Base-by-base conservation (phyloP, 352 stramenopile genomes). In the Phytophthora kernoviae region DNA sequence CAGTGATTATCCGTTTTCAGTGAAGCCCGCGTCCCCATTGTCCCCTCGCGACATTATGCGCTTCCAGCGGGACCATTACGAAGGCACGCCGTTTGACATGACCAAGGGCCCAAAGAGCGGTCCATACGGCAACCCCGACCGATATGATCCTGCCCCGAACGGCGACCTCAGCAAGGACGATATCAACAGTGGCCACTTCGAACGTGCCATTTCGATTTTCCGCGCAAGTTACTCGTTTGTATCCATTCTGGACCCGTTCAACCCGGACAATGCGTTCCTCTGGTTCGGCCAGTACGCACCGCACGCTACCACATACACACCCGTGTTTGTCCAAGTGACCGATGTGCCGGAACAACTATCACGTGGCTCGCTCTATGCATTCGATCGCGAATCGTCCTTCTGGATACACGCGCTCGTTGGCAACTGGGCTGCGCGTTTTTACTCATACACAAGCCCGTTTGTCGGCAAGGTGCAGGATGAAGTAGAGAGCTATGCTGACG, bases 201-300 rank as follows among this genome's bases (percentile, higher is more conserved):
- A 98, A 62, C 88, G 95, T 20, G 77, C 90, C 1, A 98, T 98
- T 66, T 98, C 92, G 2, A 89, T 98, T 30, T 98, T 97, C 70
- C 88, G 93, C 18, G 90, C 93, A 9, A 92, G 77, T 22, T 98
- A 98, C 81, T 92, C 82, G 44, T 93, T 92, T 54, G 79, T 95
- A 18, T 86, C 84, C 5, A 73, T 93, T 22, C 42, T 87, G 36
- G 73, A 95, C 51, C 64, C 75, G 1, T 42, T 65, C 22, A 86
- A 91, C 43, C 18, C 68, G 5, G 79, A 92, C 70, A 77, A 86
- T 20, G 79, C 77, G 1, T 84, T 81, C 54, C 50, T 95, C 12
- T 95, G 86, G 86, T 96, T 97, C 61, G 89, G 89, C 12, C 91
- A 96, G 75, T 97, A 97, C 59, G 91, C 91, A 2, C 84, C 93